Percentiles rank a stretch among this genome's conserved stretches.
Evolutionary conservation across 345 rosid genomes (phyloP).

Genomic region (Melaleuca alternifolia): DNA sequence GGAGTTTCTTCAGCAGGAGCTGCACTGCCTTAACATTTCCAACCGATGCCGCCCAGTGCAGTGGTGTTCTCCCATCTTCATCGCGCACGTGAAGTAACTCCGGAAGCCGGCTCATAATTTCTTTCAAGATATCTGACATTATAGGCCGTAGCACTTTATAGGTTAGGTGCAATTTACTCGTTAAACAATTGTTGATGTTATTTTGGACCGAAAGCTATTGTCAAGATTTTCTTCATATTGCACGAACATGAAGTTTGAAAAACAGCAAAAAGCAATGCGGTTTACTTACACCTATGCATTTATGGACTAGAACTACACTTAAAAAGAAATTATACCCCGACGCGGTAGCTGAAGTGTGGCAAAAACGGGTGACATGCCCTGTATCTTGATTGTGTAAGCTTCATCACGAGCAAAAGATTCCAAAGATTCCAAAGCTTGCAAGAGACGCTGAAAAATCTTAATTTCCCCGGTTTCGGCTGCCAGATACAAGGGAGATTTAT

Average conservation of each 20-base stretch:
- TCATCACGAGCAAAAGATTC: not conserved
- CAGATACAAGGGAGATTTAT: not conserved
- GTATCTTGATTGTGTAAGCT: not conserved
- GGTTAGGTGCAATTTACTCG: not conserved
- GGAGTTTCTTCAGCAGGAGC: too few species aligned
- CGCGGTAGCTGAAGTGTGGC: too few species aligned
- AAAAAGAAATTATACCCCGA: too few species aligned
- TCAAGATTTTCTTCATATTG: not conserved
- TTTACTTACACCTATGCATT: not conserved
- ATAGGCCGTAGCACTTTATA: not conserved
- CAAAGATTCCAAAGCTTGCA: too few species aligned
- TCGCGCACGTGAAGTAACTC: not conserved
- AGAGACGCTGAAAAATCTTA: not conserved
- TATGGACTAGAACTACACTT: not conserved
- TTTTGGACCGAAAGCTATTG: not conserved
- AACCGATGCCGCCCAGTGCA: not conserved
- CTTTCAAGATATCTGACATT: not conserved
- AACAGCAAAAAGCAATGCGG: not conserved
- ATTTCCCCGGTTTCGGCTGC: accelerated
- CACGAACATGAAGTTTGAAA: not conserved
- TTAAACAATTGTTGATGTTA: not conserved
- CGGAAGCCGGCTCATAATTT: not conserved
- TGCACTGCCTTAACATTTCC: too few species aligned
- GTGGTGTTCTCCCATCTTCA: not conserved
- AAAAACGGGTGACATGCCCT: not conserved